These are phyloP conservation scores for Gautieria morchelliformis DNA, from an alignment of 768 basidiomycete species.

Conservation along the genomic window DNA sequence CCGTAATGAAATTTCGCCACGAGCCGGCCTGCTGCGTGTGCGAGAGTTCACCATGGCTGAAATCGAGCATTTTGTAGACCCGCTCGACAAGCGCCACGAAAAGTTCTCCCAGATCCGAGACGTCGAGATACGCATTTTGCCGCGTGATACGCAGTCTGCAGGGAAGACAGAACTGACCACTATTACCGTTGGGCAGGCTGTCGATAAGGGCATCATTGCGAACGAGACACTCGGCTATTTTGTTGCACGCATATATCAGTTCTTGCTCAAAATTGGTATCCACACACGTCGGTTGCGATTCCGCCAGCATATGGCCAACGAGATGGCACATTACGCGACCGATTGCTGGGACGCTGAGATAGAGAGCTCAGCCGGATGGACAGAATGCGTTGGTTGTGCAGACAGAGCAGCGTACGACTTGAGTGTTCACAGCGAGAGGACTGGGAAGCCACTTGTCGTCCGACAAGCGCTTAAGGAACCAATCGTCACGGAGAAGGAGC, in stretches of 20 bases:
- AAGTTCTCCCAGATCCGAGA: constrained; percentile 78
- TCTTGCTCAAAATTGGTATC: constrained; percentile 87
- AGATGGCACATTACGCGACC: constrained; percentile 99
- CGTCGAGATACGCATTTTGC: constrained; percentile 64
- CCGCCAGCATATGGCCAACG: constrained; percentile 97
- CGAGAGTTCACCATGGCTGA: constrained; percentile 99
- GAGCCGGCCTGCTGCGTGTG: constrained; percentile 91
- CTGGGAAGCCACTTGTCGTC: constrained; percentile 79
- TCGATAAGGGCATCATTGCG: constrained; percentile 76
- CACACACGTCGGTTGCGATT: constrained; percentile 76
- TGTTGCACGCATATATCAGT: constrained; percentile 83
- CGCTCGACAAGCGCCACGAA: constrained; percentile 77
- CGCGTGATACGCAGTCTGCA: constrained; percentile 71
- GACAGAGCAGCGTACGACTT: constrained; percentile 97
- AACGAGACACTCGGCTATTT: constrained; percentile 99
- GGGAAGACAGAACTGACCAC: constrained; percentile 56
- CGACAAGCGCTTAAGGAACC: constrained; percentile 81
- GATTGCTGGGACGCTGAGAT: constrained; percentile 99
- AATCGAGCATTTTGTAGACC: constrained; percentile 98
- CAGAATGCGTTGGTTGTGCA: constrained; percentile 98
- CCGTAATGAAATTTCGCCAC: constrained; percentile 97
- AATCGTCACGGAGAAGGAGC: constrained; percentile 68
- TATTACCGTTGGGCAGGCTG: constrained; percentile 84
- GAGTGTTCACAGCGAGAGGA: constrained; percentile 76
- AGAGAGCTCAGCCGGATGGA: constrained; percentile 87